Evolutionary conservation across 345 rosid species (phyloP), one percentile per base, ranked within the genome.

Genomic region (Gossypium rotundifolium): DNA sequence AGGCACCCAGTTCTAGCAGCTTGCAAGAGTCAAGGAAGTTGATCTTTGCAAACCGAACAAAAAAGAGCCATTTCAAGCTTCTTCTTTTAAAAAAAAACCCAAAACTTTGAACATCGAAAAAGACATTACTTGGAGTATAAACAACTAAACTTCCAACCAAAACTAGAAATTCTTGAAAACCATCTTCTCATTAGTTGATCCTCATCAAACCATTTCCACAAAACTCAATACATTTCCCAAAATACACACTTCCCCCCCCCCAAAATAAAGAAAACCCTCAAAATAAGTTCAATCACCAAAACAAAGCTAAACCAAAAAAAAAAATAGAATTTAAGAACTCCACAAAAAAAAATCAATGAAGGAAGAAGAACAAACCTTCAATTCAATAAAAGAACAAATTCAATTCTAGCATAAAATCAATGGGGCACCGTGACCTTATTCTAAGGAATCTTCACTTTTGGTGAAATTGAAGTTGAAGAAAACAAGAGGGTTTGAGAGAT

Each of bases 361-460:
- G 14, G 20, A 29, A 40, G 49, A 57, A 11, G 22, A 48, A 75
- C 7, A 66, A 13, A 45, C n/a, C 18, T 66, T 45, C 20, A 67
- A 22, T 66, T 66, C 71, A 22, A 22, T 46, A 12, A 23, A 12
- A 68, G 10, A 67, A 70, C 8, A 58, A 71, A 25, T 65, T 71
- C 68, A 73, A 29, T 40, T 49, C n/a, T 23, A 73, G 57, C 69
- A 61, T 71, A 51, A 20, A 72, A 73, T 46, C 29, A 77, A n/a
- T 22, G 57, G 23, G 51, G 16, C 58, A 59, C n/a, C n/a, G n/a
- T n/a, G n/a, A n/a, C 71, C 76, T 69, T 79, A 52, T 16, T 55
- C 45, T 46, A 73, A 74, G 80, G 65, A 79, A 70, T 79, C 80
- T 70, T 52, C 27, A 48, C n/a, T 40, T n/a, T 23, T 23, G 72